Evolutionary conservation across 805 yeast species (phyloP).

Genomic region (Sugiyamaella smithiae): DNA sequence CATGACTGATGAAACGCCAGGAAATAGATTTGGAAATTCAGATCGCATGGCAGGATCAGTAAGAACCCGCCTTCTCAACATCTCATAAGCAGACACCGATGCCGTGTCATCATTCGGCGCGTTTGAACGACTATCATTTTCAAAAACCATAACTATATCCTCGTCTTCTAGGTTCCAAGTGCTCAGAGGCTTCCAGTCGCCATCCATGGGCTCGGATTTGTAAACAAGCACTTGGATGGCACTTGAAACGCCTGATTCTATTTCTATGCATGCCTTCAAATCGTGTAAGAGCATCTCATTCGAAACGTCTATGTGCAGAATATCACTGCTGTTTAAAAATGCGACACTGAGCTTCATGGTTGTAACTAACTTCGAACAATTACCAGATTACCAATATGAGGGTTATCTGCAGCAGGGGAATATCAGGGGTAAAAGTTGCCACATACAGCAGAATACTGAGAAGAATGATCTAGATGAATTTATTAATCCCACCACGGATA

Average conservation of each 20-base stretch:
- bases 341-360: slow-evolving; percentile 58
- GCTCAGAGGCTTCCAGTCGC: slow-evolving; percentile 40
- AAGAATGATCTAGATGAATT: too few species aligned
- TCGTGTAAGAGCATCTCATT: slow-evolving; percentile 62
- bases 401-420: too few species aligned
- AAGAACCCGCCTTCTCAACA: slow-evolving; percentile 35
- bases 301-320: slow-evolving; percentile 60
- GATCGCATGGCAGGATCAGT: slow-evolving; percentile 34
- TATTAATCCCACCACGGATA: too few species aligned
- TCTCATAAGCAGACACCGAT: slow-evolving; percentile 22
- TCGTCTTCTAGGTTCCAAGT: slow-evolving; percentile 52
- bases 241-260: slow-evolving; percentile 58
- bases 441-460: too few species aligned
- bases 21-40: slow-evolving; percentile 40
- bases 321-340: slow-evolving; percentile 47
- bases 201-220: slow-evolving; percentile 44
- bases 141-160: slow-evolving; percentile 49
- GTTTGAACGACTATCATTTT: neutral
- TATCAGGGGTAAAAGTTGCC: too few species aligned
- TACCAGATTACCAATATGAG: too few species aligned
- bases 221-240: slow-evolving; percentile 47
- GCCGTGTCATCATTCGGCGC: slow-evolving; percentile 2
- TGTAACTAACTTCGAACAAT: too few species aligned
- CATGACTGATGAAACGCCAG: slow-evolving; percentile 47
- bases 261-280: slow-evolving; percentile 67